A percentile compares a stretch with the other conserved stretches of the same genome.
Evolutionary conservation across 2,329 filamentous ascomycete genomes (phyloP).

Genomic region (Dryadomyces sulphureus): DNA sequence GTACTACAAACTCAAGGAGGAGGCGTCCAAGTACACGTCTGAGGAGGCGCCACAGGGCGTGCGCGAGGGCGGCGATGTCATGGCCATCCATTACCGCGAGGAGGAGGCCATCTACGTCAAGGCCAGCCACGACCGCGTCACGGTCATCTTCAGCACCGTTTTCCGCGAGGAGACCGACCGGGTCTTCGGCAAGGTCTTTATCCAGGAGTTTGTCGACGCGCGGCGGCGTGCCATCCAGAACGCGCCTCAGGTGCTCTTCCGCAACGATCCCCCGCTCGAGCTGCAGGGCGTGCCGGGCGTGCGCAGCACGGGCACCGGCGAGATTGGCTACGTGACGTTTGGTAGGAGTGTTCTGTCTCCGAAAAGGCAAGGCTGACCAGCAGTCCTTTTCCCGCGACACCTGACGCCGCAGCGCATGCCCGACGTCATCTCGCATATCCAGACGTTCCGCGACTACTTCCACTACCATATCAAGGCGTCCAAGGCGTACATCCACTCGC

Average conservation of each 20-base stretch:
- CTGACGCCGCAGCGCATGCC: constrained; percentile 79
- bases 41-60: constrained; percentile 89
- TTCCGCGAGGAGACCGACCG: constrained; percentile 97
- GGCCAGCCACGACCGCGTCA: constrained; percentile 89
- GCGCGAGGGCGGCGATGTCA: constrained; percentile 77
- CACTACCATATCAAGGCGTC: constrained; percentile 99
- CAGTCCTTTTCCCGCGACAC: constrained; percentile 91
- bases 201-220: constrained; percentile 97
- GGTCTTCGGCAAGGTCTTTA: constrained; percentile 94
- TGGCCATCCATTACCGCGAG: constrained; percentile 95
- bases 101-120: constrained; percentile 99
- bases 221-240: constrained; percentile 92
- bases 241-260: constrained; percentile 91
- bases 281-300: constrained; percentile 78
- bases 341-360: constrained; percentile 39
- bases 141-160: constrained; percentile 96
- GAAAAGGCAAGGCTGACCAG: no score
- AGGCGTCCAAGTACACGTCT: constrained; percentile 81
- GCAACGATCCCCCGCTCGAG: constrained; percentile 86
- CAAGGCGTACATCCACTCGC: constrained; percentile 96
- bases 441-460: constrained; percentile 99
- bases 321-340: constrained; percentile 96
- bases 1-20: constrained; percentile 72
- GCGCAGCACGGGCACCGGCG: constrained; percentile 56
- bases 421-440: constrained; percentile 96